Conservation (phyloP, 805 yeast species). For the Candida ponderosae region DNA sequence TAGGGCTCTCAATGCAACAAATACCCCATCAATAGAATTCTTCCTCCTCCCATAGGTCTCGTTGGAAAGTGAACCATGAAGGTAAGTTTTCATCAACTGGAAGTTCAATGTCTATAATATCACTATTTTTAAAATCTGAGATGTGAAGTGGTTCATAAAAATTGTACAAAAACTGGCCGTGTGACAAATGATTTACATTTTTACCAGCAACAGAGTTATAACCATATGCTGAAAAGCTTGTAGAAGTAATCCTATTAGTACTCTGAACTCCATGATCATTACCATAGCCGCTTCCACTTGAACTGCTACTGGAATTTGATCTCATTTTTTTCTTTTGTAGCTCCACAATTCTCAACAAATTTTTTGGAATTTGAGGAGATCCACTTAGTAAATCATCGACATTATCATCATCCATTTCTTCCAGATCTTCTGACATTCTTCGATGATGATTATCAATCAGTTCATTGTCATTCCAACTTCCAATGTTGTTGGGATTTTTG, state of each 20-base stretch:
- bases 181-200: too few relatives aligned
- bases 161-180: background rate
- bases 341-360: slow-evolving; percentile 47
- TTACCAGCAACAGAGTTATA: too few relatives aligned
- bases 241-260: too few relatives aligned
- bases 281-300: background rate
- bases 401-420: slow-evolving; percentile 12
- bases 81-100: slow-evolving; percentile 67
- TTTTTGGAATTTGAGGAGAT: slow-evolving; percentile 65
- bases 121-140: slow-evolving; percentile 8
- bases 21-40: too few relatives aligned
- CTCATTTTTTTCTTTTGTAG: slow-evolving; percentile 25
- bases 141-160: slow-evolving; percentile 13
- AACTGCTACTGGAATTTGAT: slow-evolving; percentile 1
- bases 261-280: too few relatives aligned
- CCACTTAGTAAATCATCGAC: slow-evolving; percentile 34
- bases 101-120: slow-evolving; percentile 18
- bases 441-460: background rate
- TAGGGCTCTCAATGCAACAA: too few relatives aligned
- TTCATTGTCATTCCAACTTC: slow-evolving; percentile 1
- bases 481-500: slow-evolving; percentile 2
- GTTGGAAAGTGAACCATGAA: slow-evolving; percentile 59
- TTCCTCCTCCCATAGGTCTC: slow-evolving; percentile 58
- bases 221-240: too few relatives aligned
- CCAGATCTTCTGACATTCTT: slow-evolving; percentile 7